Percentiles rank a stretch among this genome's conserved stretches.
phyloP scores from a whole-genome alignment of 768 basidiomycete genomes.

The Guyanaporus albipodus region DNA sequence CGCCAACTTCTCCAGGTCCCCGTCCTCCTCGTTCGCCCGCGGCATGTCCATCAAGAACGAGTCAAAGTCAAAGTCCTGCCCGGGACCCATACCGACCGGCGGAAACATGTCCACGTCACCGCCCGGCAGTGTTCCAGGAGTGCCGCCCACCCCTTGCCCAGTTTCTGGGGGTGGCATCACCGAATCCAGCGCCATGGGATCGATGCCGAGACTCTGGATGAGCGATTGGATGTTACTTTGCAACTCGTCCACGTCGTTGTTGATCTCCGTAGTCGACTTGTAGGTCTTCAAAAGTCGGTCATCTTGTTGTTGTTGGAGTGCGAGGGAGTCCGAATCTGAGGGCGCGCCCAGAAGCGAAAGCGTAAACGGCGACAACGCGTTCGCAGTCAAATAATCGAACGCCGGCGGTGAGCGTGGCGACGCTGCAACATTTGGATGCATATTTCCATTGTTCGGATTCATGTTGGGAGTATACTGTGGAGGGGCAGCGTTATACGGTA shows the following conservation, averaged over 20 bases:
- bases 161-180: conserved; percentile 3
- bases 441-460: background rate
- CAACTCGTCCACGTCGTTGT: conserved; percentile 67
- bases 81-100: background rate
- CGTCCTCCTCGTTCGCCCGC: conserved; percentile 26
- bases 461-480: conserved; percentile 6
- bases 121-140: background rate
- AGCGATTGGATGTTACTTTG: conserved; percentile 66
- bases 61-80: conserved; percentile 37
- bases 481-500: conserved; percentile 22
- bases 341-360: conserved; percentile 23
- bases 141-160: conserved; percentile 1
- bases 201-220: conserved; percentile 67
- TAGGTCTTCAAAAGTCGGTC: conserved; percentile 53
- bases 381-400: conserved; percentile 21
- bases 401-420: conserved; percentile 16
- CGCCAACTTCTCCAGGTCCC: conserved; percentile 33
- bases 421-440: conserved; percentile 4
- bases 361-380: conserved; percentile 22
- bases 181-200: conserved; percentile 37
- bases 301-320: conserved; percentile 36
- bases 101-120: conserved; percentile 21
- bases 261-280: conserved; percentile 59
- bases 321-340: conserved; percentile 31
- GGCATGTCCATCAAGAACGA: conserved; percentile 39